Percentiles rank a stretch among this genome's conserved stretches.
phyloP scores from a whole-genome alignment of 2,329 filamentous ascomycete genomes.

The Septoria linicola region DNA sequence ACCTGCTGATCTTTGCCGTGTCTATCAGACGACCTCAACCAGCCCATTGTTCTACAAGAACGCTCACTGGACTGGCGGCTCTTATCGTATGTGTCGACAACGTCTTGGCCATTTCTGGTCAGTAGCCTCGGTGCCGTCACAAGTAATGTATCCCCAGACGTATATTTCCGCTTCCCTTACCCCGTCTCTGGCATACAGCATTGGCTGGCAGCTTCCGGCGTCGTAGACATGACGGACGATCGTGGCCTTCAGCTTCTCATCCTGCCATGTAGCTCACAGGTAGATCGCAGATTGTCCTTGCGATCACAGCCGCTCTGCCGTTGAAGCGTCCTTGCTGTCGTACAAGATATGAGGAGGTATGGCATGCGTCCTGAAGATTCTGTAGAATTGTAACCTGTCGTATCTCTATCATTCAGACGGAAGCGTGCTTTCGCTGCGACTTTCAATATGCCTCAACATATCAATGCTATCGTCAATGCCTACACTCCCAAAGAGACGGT shows the following conservation, averaged over 20 bases:
- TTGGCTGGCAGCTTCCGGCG: neutral
- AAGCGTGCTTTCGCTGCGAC: neutral
- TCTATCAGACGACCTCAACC: too few relatives aligned
- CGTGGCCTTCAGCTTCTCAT: neutral
- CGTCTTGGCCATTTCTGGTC: too few relatives aligned
- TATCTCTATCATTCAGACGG: neutral
- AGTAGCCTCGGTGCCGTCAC: neutral
- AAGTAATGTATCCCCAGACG: neutral
- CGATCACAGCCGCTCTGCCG: neutral
- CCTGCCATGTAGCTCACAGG: neutral
- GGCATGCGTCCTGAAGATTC: neutral
- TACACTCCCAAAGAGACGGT: conserved; percentile 43
- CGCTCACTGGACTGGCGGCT: too few relatives aligned
- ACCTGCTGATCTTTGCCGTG: too few relatives aligned
- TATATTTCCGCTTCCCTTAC: neutral
- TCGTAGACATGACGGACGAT: neutral
- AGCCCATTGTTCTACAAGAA: too few relatives aligned
- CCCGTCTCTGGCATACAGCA: too few relatives aligned
- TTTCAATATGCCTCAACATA: conserved; percentile 10
- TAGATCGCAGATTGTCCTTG: neutral
- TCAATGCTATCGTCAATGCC: conserved; percentile 21
- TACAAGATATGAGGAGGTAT: neutral
- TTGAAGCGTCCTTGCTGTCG: neutral
- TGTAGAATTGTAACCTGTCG: too few relatives aligned
- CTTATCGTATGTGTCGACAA: too few relatives aligned